Percentiles rank a stretch among this genome's conserved stretches.
phyloP scores from a whole-genome alignment of 2,329 filamentous ascomycete genomes.

The Colletotrichum sp. region DNA sequence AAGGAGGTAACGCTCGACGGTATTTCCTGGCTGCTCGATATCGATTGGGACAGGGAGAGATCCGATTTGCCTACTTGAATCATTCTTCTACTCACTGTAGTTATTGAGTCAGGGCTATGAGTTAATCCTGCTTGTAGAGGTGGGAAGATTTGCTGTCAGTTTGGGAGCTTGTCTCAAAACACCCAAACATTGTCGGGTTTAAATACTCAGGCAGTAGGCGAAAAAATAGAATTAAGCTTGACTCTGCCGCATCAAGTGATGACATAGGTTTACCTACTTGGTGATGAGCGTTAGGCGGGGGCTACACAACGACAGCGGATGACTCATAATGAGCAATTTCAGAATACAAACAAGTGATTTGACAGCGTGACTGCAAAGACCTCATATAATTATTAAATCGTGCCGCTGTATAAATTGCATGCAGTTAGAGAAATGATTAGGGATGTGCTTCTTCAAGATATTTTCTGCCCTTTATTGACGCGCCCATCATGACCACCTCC shows the following conservation, averaged over 20 bases:
- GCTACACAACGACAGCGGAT: not conserved
- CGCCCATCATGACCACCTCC: not conserved
- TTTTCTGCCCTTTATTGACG: not conserved
- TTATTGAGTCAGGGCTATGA: not conserved
- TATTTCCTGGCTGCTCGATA: not conserved
- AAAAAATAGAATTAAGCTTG: not conserved
- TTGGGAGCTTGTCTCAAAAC: not conserved
- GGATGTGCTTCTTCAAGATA: fast-evolving
- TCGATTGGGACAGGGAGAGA: not conserved
- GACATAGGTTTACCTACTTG: not conserved
- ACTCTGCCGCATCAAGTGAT: not conserved
- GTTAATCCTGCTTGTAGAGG: not conserved
- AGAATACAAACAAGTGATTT: not conserved
- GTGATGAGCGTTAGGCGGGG: not conserved
- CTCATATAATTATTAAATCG: no score
- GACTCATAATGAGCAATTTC: not conserved
- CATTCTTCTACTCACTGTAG: not conserved
- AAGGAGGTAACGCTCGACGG: not conserved
- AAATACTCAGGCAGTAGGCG: not conserved
- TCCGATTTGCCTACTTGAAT: not conserved
- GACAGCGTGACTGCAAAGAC: no score
- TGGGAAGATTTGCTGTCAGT: no score
- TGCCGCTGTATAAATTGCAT: no score
- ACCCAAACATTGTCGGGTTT: not conserved
- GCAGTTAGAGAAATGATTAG: no score